Conservation (phyloP, 2,329 filamentous ascomycete genomes). For the Exophiala phaeomuriformis region DNA sequence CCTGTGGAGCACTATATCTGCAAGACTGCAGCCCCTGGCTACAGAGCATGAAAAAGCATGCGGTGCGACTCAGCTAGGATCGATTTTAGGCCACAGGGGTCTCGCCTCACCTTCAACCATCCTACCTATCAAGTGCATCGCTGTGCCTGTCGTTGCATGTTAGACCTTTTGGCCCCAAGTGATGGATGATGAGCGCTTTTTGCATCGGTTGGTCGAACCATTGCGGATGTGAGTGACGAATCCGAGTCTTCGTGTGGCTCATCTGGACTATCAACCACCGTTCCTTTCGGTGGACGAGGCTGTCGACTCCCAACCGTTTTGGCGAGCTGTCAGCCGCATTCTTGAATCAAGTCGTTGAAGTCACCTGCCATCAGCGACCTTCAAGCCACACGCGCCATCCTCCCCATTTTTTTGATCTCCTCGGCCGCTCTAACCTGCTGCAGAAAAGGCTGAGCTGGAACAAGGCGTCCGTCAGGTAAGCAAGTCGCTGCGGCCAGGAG, state of each 20-base stretch:
- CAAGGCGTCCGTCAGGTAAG: conserved; percentile 1
- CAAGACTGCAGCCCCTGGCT: neutral
- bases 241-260: neutral
- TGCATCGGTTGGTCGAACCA: neutral
- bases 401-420: neutral
- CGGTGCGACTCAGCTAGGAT: neutral
- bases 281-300: conserved; percentile 9
- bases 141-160: neutral
- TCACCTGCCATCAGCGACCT: too few relatives aligned
- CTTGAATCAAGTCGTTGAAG: too few relatives aligned
- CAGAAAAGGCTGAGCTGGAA: conserved; percentile 6
- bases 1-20: neutral
- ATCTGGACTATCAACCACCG: neutral
- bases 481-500: neutral
- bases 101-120: conserved; percentile 16
- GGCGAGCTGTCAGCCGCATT: neutral
- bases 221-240: neutral
- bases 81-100: neutral
- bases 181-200: neutral
- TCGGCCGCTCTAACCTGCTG: neutral
- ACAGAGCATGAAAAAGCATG: neutral
- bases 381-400: too few relatives aligned
- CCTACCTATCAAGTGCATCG: conserved; percentile 3
- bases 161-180: conserved; percentile 1
- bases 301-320: conserved; percentile 5